Conservation (phyloP, 345 rosid genomes). For the Carallia pectinifolia region DNA sequence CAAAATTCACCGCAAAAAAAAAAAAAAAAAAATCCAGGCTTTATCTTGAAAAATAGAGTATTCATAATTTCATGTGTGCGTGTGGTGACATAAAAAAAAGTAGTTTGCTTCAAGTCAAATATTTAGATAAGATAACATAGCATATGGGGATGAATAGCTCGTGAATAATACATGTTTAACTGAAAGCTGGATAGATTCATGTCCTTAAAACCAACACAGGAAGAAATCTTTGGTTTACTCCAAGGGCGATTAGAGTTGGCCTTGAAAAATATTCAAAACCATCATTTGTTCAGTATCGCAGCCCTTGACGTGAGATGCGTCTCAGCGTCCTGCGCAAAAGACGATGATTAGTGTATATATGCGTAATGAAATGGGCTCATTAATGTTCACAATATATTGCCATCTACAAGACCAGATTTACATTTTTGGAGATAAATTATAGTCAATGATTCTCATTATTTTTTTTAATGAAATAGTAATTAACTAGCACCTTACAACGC, state of each 20-base stretch:
- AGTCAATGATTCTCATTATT: too few relatives aligned
- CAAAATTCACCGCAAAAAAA: too few relatives aligned
- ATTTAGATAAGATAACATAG: slow-evolving; percentile 8
- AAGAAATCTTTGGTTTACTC: background rate
- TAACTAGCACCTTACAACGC: too few relatives aligned
- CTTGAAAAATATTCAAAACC: slow-evolving; percentile 21
- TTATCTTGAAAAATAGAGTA: too few relatives aligned
- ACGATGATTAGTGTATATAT: background rate
- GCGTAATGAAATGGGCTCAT: too few relatives aligned
- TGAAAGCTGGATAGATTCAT: background rate
- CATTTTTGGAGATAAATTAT: too few relatives aligned
- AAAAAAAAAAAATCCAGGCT: too few relatives aligned
- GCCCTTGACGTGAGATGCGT: slow-evolving; percentile 46
- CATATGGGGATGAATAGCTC: slow-evolving; percentile 10
- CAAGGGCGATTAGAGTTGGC: slow-evolving; percentile 7
- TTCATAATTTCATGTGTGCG: too few relatives aligned
- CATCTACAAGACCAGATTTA: too few relatives aligned
- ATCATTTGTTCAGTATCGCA: slow-evolving; percentile 38
- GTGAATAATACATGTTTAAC: slow-evolving; percentile 16
- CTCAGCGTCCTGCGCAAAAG: slow-evolving; percentile 37
- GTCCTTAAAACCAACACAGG: slow-evolving; percentile 4
- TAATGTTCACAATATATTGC: too few relatives aligned
- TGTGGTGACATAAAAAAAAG: slow-evolving; percentile 9
- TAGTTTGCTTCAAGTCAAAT: slow-evolving; percentile 15
- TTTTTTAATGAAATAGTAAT: too few relatives aligned